A percentile compares a stretch with the other conserved stretches of the same genome.
Evolutionary conservation across 331 rosid genomes (phyloP).

Genomic region (Dryas integrifolia): DNA sequence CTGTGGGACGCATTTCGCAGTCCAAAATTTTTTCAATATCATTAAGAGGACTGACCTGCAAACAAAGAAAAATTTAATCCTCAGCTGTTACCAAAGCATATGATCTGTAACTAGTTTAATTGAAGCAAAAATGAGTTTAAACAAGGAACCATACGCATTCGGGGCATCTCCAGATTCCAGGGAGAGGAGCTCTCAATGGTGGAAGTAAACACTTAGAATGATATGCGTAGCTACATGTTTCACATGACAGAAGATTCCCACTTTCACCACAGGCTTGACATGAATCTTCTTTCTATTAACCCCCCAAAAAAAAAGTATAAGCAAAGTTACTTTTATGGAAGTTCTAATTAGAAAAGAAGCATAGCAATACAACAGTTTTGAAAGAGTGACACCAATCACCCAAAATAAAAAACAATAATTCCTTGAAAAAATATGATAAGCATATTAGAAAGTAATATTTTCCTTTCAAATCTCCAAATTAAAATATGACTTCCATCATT

Average conservation of each 20-base stretch:
- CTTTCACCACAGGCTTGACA: constrained; percentile 96
- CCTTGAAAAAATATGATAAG: background rate
- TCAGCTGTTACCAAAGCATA: constrained; percentile 16
- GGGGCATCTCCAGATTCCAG: constrained; percentile 87
- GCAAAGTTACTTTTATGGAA: background rate
- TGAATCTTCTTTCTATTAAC: constrained; percentile 70
- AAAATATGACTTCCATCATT: background rate
- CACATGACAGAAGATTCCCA: constrained; percentile 72
- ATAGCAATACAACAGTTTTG: background rate
- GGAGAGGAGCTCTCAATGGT: constrained; percentile 62
- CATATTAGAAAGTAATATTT: background rate
- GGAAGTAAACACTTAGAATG: constrained; percentile 88
- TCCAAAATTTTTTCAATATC: constrained; percentile 92
- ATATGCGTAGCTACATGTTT: constrained; percentile 80
- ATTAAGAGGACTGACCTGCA: constrained; percentile 91
- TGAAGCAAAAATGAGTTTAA: constrained; percentile 16
- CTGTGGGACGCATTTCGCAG: constrained; percentile 91
- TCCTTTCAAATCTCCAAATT: background rate
- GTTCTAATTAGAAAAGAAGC: background rate
- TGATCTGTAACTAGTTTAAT: constrained; percentile 10
- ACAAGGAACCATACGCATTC: constrained; percentile 78
- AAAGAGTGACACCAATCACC: background rate
- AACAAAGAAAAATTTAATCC: constrained; percentile 16
- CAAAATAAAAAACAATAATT: background rate
- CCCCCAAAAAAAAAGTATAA: background rate